A percentile compares a stretch with the other conserved stretches of the same genome.
These are phyloP conservation scores for Medicago arabica DNA, from an alignment of 306 rosid species.

Conservation along the genomic window DNA sequence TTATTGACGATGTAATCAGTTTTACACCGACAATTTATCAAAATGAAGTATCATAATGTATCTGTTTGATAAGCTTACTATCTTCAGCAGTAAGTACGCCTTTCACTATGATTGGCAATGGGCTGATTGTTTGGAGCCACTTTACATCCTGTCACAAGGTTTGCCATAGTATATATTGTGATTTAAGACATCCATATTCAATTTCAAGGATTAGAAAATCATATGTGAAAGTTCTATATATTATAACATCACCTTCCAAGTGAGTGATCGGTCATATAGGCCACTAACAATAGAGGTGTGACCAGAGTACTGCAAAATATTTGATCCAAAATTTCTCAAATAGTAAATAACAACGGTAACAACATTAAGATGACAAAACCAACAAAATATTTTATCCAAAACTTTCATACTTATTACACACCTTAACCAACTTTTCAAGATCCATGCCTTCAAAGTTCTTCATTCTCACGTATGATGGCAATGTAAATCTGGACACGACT, in stretches of 20 bases:
- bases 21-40: not conserved
- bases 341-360: not conserved
- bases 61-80: conserved; percentile 51
- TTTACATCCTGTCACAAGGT: conserved; percentile 72
- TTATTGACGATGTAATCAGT: no score
- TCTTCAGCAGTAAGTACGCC: conserved; percentile 92
- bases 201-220: conserved; percentile 30
- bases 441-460: conserved; percentile 83
- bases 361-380: conserved; percentile 6
- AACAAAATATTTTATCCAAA: conserved; percentile 2
- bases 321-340: not conserved
- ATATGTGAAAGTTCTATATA: not conserved
- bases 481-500: conserved; percentile 60
- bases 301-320: conserved; percentile 65
- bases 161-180: not conserved
- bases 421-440: conserved; percentile 74
- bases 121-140: conserved; percentile 94
- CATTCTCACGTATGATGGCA: conserved; percentile 68
- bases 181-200: conserved; percentile 15
- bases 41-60: not conserved
- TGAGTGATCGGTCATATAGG: conserved; percentile 74
- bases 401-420: conserved; percentile 29
- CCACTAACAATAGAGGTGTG: conserved; percentile 66
- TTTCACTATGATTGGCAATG: conserved; percentile 84
- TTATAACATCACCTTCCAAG: conserved; percentile 72